phyloP scores from a whole-genome alignment of 2,329 filamentous ascomycete genomes.

The Iodosphaeria phyllophila region DNA sequence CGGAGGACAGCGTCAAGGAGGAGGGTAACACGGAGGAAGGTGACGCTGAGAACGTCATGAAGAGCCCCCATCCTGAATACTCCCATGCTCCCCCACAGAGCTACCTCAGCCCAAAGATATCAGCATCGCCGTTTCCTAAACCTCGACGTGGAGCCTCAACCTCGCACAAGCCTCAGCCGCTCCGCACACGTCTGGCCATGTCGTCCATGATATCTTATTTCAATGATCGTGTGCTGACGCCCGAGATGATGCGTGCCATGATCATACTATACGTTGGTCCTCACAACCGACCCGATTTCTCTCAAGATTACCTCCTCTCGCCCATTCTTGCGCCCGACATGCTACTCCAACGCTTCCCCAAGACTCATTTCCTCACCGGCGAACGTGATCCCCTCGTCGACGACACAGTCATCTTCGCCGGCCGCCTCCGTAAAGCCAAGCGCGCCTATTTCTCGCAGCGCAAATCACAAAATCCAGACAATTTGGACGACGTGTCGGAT shows the following conservation, averaged over 20 bases:
- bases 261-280: constrained; percentile 95
- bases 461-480: constrained; percentile 33
- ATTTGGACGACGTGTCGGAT: constrained; percentile 23
- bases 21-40: too few relatives aligned
- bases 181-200: constrained; percentile 78
- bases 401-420: constrained; percentile 92
- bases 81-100: constrained; percentile 26
- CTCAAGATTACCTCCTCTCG: constrained; percentile 75
- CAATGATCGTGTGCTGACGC: constrained; percentile 82
- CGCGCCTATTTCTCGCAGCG: constrained; percentile 28
- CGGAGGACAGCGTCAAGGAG: constrained; percentile 10
- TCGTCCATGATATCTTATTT: constrained; percentile 98
- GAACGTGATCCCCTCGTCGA: constrained; percentile 92
- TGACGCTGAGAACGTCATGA: constrained; percentile 5
- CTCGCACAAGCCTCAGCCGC: constrained; percentile 34
- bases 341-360: constrained; percentile 73
- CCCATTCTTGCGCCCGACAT: constrained; percentile 77
- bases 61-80: constrained; percentile 27
- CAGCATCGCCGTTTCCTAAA: constrained; percentile 5
- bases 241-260: constrained; percentile 98
- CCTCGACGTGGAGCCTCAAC: constrained; percentile 7
- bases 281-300: constrained; percentile 82
- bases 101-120: constrained; percentile 11
- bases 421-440: constrained; percentile 66
- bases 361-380: constrained; percentile 84